Conservation (phyloP, 75 land plant genomes). For the Chamaecyparis obtusa region DNA sequence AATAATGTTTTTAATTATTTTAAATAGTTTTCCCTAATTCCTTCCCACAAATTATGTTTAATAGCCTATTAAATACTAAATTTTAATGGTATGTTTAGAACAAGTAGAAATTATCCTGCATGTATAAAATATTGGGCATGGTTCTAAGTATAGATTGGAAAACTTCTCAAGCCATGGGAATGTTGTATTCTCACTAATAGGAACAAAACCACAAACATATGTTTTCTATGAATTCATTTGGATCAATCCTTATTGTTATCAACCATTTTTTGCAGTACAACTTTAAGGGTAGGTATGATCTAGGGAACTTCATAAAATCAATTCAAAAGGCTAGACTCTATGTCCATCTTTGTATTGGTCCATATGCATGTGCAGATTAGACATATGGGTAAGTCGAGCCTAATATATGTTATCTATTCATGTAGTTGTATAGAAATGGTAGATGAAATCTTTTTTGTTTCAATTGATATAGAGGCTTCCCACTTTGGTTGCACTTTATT, state of each 20-base stretch:
- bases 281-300: slow-evolving; percentile 48
- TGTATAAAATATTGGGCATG: background rate
- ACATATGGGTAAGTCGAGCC: slow-evolving; percentile 61
- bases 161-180: background rate
- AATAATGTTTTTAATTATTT: background rate
- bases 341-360: slow-evolving; percentile 78
- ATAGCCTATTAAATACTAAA: background rate
- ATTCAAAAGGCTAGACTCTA: slow-evolving; percentile 62
- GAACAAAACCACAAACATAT: background rate
- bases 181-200: background rate
- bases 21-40: background rate
- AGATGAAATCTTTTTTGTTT: background rate
- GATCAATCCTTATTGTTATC: background rate
- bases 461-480: slow-evolving; percentile 46
- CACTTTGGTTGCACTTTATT: slow-evolving; percentile 60
- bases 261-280: slow-evolving; percentile 26
- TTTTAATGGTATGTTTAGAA: background rate
- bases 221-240: background rate
- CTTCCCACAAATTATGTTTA: background rate
- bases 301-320: slow-evolving; percentile 53
- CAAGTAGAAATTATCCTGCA: background rate
- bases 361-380: slow-evolving; percentile 89
- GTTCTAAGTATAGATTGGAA: background rate
- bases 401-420: background rate
- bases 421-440: background rate